Conservation (phyloP, 371 early-diverging fungal genomes). For the Syncephalastrum monosporum region DNA sequence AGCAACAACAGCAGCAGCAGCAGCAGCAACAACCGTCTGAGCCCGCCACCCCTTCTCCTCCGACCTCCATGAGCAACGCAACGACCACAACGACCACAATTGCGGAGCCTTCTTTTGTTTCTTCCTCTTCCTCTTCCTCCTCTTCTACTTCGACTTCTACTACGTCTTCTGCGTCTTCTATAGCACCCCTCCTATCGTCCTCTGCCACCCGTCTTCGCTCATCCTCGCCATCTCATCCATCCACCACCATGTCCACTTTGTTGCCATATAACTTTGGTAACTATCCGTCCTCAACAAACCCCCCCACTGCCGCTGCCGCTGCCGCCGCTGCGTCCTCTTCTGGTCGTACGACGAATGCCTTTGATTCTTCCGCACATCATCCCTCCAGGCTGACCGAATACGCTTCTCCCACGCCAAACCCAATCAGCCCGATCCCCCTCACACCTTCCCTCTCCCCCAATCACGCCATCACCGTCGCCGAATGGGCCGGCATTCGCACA, state of each 20-base stretch:
- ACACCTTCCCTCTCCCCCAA: background rate
- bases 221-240: too few species aligned
- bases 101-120: background rate
- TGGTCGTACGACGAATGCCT: too few species aligned
- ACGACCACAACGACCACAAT: background rate
- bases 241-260: too few species aligned
- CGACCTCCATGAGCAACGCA: background rate
- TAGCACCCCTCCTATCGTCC: background rate
- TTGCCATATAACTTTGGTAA: too few species aligned
- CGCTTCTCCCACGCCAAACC: too few species aligned
- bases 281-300: too few species aligned
- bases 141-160: background rate
- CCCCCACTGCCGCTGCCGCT: too few species aligned
- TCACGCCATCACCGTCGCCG: conserved; percentile 9
- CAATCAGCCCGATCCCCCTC: too few species aligned
- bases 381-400: too few species aligned
- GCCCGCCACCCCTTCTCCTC: conserved; percentile 4
- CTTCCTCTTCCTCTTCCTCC: conserved; percentile 6
- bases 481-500: conserved; percentile 12
- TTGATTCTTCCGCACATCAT: too few species aligned
- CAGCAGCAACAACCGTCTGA: conserved; percentile 1
- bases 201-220: background rate
- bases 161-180: too few species aligned
- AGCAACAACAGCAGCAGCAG: conserved; percentile 1
- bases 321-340: too few species aligned